phyloP scores from a whole-genome alignment of 352 stramenopile species.

The Blastocystis sp. region DNA sequence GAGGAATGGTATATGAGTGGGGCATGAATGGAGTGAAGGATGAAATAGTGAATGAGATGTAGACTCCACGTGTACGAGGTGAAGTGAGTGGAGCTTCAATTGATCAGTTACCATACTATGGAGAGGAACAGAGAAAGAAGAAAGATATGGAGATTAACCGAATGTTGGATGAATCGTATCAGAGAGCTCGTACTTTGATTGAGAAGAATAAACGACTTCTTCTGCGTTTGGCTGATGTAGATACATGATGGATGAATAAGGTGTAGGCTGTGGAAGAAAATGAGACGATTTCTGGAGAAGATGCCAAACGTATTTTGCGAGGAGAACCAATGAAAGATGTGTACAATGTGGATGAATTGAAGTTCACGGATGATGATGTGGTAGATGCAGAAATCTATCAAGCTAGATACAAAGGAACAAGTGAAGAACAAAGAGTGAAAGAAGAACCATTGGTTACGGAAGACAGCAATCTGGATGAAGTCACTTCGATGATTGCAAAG shows the following conservation, averaged over 20 bases:
- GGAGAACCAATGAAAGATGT: not conserved
- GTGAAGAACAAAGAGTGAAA: not conserved
- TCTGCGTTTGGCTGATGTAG: not conserved
- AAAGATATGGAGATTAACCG: slow-evolving; percentile 10
- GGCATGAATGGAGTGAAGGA: slow-evolving; percentile 73
- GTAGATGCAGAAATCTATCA: not conserved
- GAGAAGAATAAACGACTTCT: not conserved
- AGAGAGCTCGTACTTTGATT: not conserved
- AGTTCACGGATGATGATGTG: not conserved
- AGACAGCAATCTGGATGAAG: not conserved
- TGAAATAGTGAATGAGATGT: not conserved
- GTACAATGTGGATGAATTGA: not conserved
- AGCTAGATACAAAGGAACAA: not conserved
- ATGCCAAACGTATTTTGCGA: not conserved
- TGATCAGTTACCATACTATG: not conserved
- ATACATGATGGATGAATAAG: not conserved
- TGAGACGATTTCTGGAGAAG: slow-evolving; percentile 23
- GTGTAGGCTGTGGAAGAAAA: slow-evolving; percentile 23
- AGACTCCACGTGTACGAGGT: not conserved
- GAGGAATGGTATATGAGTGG: slow-evolving; percentile 94
- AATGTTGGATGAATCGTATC: not conserved
- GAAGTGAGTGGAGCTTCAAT: not conserved
- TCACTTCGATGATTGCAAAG: not conserved
- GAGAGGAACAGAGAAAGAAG: not conserved
- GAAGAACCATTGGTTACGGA: not conserved